phyloP scores from a whole-genome alignment of 177 flowering plant genomes.

The Vitis hybrid region DNA sequence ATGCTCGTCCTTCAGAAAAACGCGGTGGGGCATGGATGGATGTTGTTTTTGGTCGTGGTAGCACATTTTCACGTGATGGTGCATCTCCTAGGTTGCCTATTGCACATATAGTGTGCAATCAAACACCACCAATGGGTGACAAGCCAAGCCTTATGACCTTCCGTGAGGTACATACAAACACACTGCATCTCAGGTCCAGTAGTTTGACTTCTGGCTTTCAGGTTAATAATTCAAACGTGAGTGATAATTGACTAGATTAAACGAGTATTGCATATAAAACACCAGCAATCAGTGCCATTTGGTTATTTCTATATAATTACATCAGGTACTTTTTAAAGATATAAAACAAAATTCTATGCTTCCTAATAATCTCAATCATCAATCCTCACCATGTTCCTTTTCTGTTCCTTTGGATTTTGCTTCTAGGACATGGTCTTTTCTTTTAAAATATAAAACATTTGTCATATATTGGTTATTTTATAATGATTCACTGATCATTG shows the following conservation, averaged over 20 bases:
- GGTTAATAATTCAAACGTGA: no score
- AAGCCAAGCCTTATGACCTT: conserved; percentile 99
- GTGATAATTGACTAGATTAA: no score
- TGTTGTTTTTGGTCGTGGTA: conserved; percentile 86
- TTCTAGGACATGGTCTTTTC: not conserved
- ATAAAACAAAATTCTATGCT: not conserved
- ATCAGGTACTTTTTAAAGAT: not conserved
- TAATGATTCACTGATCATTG: no score
- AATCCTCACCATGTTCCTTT: not conserved
- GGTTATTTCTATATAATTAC: not conserved
- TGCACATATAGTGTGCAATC: conserved; percentile 97
- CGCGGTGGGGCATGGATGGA: conserved; percentile 99
- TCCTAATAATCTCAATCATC: not conserved
- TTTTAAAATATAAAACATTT: no score
- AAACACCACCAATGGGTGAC: conserved; percentile 80
- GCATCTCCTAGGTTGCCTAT: conserved; percentile 76
- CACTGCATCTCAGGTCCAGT: not conserved
- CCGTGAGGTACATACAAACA: conserved; percentile 61
- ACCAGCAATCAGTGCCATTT: not conserved
- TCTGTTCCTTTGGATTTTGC: not conserved
- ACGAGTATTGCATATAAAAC: not conserved
- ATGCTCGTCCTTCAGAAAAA: conserved; percentile 94
- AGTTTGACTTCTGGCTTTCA: not conserved
- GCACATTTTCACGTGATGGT: conserved; percentile 70
- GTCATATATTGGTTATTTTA: no score